phyloP scores from a whole-genome alignment of 441 rosid genomes.

The Theobroma grandiflorum region DNA sequence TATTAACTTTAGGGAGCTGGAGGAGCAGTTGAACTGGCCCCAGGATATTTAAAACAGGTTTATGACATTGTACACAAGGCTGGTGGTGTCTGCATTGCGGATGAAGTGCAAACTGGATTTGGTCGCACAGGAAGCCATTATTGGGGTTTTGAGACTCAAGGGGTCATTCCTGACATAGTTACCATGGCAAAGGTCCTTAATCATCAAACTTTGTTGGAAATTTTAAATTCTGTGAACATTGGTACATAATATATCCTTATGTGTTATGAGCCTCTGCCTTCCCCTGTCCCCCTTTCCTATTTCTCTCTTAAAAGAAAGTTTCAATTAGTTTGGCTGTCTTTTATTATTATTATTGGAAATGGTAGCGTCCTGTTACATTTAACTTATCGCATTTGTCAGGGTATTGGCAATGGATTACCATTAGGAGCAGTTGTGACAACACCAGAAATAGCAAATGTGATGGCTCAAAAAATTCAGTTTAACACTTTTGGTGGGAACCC shows the following conservation, averaged over 20 bases:
- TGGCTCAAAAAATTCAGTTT: conserved; percentile 82
- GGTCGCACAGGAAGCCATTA: conserved; percentile 93
- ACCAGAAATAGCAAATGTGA: conserved; percentile 81
- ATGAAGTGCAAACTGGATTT: conserved; percentile 95
- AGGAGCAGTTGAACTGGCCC: conserved; percentile 94
- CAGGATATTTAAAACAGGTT: conserved; percentile 82
- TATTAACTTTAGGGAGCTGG: conserved; percentile 74
- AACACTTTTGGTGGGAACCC: conserved; percentile 95
- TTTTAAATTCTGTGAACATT: not conserved
- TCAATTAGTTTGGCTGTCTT: not conserved
- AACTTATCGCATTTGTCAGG: conserved; percentile 45
- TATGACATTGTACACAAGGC: conserved; percentile 81
- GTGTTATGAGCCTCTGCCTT: not conserved
- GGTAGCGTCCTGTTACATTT: not conserved
- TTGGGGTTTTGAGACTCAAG: conserved; percentile 94
- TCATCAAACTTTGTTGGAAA: conserved; percentile 9
- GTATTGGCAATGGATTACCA: conserved; percentile 94
- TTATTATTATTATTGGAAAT: not conserved
- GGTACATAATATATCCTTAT: not conserved
- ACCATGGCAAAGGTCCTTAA: conserved; percentile 91
- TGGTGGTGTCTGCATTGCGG: conserved; percentile 94
- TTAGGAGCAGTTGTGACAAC: conserved; percentile 93
- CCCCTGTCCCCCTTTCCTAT: not conserved
- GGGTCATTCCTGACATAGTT: conserved; percentile 91
- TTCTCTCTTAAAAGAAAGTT: not conserved